Base-by-base conservation (phyloP, 2,329 filamentous ascomycete genomes). In the Aspergillus transmontanensis region DNA sequence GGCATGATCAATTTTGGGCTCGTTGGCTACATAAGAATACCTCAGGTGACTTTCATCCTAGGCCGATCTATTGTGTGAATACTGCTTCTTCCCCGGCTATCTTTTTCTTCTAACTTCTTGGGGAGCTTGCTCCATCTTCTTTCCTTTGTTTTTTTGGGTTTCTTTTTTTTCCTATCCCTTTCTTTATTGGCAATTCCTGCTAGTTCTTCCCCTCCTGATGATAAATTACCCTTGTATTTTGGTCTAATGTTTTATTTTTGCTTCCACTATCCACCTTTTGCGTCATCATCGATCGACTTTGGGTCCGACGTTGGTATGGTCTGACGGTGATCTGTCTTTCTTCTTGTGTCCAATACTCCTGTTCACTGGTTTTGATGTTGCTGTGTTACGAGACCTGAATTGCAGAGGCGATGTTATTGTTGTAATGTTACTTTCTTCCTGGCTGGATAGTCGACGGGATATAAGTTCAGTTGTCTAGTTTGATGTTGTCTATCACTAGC, bases 151-250 rank as follows among this genome's bases (percentile, higher is more conserved):
- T 6, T 26, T 26, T 26, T 26, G 23, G 23, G 23, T 14, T 12
- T 14, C 6, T 28, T n/a, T 3, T 23, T 26, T 55, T 30, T 19
- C 3, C 32, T 12, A 12, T 34, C 16, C n/a, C 30, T 21, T 54
- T 14, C 5, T 30, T 23, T n/a, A 30, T n/a, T 28, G 16, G 9
- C 51, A 54, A 10, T 36, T 28, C 7, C 21, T 55, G 51, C 34
- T 16, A 14, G 32, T 19, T 23, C 6, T 54, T 4, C 7, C 9
- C 30, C 51, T n/a, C 19, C 21, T 54, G 28, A 54, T 54, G 51
- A 54, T 54, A 54, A 23, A 30, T 36, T 54, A 34, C 51, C 34
- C 34, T 39, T 55, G 51, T 55, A 36, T 55, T 39, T 55, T 55
- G 30, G 21, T 23, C 51, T 55, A 55, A 39, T 55, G 32, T 39